phyloP scores from a whole-genome alignment of 75 land plant species.

The Pinus albicaulis region DNA sequence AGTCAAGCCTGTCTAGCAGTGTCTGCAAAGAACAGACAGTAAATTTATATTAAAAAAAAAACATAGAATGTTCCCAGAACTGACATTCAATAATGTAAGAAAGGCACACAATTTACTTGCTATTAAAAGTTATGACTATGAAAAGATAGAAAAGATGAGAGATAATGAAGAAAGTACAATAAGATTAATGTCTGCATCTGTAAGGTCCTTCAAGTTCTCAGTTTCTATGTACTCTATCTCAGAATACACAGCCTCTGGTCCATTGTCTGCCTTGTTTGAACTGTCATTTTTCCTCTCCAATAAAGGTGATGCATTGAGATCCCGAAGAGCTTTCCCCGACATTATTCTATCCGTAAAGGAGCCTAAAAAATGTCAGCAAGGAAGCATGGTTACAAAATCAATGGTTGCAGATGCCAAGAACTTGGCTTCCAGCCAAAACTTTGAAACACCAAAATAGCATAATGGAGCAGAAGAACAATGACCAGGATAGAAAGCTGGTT shows the following conservation, averaged over 20 bases:
- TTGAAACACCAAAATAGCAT: too few relatives aligned
- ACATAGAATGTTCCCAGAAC: neutral
- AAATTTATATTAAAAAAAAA: too few relatives aligned
- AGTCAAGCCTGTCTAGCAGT: conserved; percentile 71
- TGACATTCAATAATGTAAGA: neutral
- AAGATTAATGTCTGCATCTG: conserved; percentile 16
- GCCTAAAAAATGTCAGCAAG: neutral
- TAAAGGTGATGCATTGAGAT: conserved; percentile 22
- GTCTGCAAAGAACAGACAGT: conserved; percentile 40
- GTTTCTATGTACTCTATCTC: conserved; percentile 92
- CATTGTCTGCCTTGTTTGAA: conserved; percentile 25
- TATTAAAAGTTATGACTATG: neutral
- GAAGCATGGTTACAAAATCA: neutral
- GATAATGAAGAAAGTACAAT: neutral
- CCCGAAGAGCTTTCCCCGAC: conserved; percentile 41
- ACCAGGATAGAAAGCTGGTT: too few relatives aligned
- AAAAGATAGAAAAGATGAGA: conserved; percentile 8
- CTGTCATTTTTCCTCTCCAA: conserved; percentile 37
- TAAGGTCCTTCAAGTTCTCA: conserved; percentile 66
- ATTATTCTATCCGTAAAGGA: conserved; percentile 11
- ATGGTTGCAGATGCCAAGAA: too few relatives aligned
- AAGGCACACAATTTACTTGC: neutral
- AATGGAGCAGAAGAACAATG: too few relatives aligned
- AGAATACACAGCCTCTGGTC: conserved; percentile 21
- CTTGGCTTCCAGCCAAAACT: too few relatives aligned